phyloP scores from a whole-genome alignment of 108 stramenopile species.

The Fistulifera pelliculosa region DNA sequence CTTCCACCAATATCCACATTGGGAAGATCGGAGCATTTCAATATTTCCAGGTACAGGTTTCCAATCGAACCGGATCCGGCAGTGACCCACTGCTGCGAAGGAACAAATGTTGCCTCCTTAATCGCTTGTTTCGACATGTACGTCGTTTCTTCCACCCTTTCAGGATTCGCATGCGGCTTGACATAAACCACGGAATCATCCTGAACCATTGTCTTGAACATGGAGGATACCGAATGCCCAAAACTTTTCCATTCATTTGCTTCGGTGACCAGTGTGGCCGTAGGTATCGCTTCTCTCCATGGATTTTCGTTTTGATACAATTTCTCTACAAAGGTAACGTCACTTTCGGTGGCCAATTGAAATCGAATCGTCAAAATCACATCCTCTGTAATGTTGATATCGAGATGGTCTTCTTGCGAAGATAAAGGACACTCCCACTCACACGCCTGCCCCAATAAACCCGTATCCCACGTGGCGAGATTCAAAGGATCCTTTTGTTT shows the following conservation, averaged over 20 bases:
- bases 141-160: constrained; percentile 37
- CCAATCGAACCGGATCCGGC: constrained; percentile 61
- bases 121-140: constrained; percentile 62
- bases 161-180: constrained; percentile 58
- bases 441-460: not conserved
- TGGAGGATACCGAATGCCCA: not conserved
- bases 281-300: constrained; percentile 6
- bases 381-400: not conserved
- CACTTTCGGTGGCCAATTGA: constrained; percentile 1
- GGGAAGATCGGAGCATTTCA: constrained; percentile 59
- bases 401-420: not conserved
- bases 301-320: not conserved
- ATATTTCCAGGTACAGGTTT: constrained; percentile 55
- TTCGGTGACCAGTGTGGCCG: constrained; percentile 5
- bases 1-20: constrained; percentile 51
- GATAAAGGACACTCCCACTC: not conserved
- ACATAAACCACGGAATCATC: constrained; percentile 25
- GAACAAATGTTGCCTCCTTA: constrained; percentile 30
- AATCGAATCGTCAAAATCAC: not conserved
- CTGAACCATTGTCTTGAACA: not conserved
- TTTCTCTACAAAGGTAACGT: not conserved
- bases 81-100: constrained; percentile 52
- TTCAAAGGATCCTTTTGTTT: constrained; percentile 1
- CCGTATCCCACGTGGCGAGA: not conserved
- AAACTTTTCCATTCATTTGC: constrained; percentile 6